A percentile compares a stretch with the other conserved stretches of the same genome.
These are phyloP conservation scores for Neurospora sp. DNA, from an alignment of 495 filamentous ascomycete species.

Conservation along the genomic window DNA sequence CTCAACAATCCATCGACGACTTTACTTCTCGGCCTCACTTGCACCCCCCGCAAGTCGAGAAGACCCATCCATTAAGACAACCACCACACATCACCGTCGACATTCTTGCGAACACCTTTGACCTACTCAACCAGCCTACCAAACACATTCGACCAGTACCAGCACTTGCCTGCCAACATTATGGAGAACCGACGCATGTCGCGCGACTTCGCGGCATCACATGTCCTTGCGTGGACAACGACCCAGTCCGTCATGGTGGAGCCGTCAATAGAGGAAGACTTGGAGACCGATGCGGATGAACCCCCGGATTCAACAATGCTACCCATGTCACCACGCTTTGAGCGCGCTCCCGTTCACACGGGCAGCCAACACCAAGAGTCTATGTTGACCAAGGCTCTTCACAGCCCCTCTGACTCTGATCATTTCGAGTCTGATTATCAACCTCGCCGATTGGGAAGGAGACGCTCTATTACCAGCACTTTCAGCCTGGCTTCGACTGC, in stretches of 20 bases:
- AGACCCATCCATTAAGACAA: neutral
- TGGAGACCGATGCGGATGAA: constrained; percentile 22
- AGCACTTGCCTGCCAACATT: constrained; percentile 10
- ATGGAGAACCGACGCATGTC: constrained; percentile 26
- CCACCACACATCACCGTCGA: neutral
- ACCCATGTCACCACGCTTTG: constrained; percentile 25
- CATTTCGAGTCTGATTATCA: constrained; percentile 12
- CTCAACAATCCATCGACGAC: neutral
- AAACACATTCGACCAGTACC: neutral
- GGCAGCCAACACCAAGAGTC: constrained; percentile 52
- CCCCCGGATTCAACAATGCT: constrained; percentile 17
- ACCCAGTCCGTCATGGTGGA: constrained; percentile 33
- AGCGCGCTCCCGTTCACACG: constrained; percentile 31
- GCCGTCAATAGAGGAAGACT: constrained; percentile 31
- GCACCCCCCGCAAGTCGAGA: neutral
- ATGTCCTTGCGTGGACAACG: constrained; percentile 30
- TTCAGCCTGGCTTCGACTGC: constrained; percentile 68
- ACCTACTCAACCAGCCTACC: neutral
- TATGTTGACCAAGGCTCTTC: constrained; percentile 69
- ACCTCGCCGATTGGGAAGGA: constrained; percentile 23
- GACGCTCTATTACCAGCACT: constrained; percentile 67
- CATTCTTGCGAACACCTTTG: neutral
- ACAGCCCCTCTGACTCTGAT: constrained; percentile 51
- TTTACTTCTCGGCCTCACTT: neutral
- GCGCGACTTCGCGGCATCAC: constrained; percentile 29